These are phyloP conservation scores for Cladosporium sp. DNA, from an alignment of 2,329 filamentous ascomycete genomes.

Conservation along the genomic window DNA sequence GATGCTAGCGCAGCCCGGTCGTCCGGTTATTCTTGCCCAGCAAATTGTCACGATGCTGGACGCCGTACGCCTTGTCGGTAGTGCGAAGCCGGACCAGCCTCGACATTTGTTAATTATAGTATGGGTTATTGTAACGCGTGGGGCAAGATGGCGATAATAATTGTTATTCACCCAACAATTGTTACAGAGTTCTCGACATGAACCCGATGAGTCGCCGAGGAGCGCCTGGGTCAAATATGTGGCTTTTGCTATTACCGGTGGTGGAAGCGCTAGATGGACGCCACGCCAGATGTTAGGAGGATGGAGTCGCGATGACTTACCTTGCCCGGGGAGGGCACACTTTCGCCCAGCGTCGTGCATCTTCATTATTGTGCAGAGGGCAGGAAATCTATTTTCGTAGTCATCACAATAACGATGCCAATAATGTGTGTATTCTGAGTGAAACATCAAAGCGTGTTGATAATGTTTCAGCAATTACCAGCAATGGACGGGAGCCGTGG, in stretches of 20 bases:
- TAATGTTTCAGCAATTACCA: not conserved
- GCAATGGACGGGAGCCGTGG: not conserved
- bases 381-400: not conserved
- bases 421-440: not conserved
- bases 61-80: not conserved
- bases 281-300: too few relatives aligned
- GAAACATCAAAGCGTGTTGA: not conserved
- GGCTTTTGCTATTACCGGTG: not conserved
- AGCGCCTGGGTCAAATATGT: not conserved
- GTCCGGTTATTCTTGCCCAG: not conserved
- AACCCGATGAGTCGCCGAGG: not conserved
- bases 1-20: not conserved
- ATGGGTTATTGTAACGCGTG: too few relatives aligned
- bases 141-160: not conserved
- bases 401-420: not conserved
- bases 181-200: too few relatives aligned
- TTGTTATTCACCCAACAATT: too few relatives aligned
- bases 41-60: not conserved
- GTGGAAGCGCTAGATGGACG: not conserved
- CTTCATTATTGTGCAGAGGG: not conserved
- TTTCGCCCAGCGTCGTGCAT: not conserved
- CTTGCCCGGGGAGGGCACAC: too few relatives aligned
- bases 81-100: not conserved
- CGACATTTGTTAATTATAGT: too few relatives aligned
- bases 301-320: too few relatives aligned